Evolutionary conservation across 2,329 filamentous ascomycete species (phyloP), one percentile per base, ranked within the genome.

Genomic region (Monilinia vaccinii-corymbosi): DNA sequence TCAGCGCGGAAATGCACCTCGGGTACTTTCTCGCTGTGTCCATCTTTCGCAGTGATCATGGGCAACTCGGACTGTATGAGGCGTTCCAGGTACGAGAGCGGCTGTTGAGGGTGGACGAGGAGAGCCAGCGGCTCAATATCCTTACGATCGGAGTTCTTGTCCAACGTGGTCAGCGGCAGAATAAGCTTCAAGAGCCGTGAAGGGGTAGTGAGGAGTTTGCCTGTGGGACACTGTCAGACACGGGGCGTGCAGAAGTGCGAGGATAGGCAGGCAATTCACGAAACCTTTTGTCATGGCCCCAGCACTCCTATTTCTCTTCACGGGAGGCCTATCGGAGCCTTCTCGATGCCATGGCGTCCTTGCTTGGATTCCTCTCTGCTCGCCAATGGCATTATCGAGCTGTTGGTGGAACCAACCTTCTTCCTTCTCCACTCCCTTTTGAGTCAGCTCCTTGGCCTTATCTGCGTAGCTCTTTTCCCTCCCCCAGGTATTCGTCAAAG

Each of bases 81-180:
- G 10, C 90, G 84, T 72, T 96, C 90, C 46, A 96, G 84, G 72
- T 96, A 96, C 10, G 90, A 96, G 3, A 97, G 79, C 0, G 92
- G 92, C 70, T 97, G 92, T 63, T 95, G 89, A 0, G 92, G 91
- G 67, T 96, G 92, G 0, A 96, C 81, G 2, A 96, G 82, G 0
- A 96, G 80, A 0, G 91, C 91, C 14, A 96, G 78, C 0, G 91
- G 91, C 67, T 95, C 89, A n/a, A 93, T 84, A 51, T 85, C 81
- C 73, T 88, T 86, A 60, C 84, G 78, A 63, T 85, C 81, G 1
- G 75, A 74, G 63, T 82, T 80, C 34, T 78, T 77, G 60, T 86
- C 83, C 49, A 78, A 74, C 0, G 82, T 86, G 0, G 83, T 84
- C 18, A 63, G 60, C 28, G 60, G 62, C 2, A 63, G 14, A 21